A percentile compares a stretch with the other conserved stretches of the same genome.
Evolutionary conservation across 2,329 filamentous ascomycete genomes (phyloP).

Genomic region (Diaporthe caulivora): DNA sequence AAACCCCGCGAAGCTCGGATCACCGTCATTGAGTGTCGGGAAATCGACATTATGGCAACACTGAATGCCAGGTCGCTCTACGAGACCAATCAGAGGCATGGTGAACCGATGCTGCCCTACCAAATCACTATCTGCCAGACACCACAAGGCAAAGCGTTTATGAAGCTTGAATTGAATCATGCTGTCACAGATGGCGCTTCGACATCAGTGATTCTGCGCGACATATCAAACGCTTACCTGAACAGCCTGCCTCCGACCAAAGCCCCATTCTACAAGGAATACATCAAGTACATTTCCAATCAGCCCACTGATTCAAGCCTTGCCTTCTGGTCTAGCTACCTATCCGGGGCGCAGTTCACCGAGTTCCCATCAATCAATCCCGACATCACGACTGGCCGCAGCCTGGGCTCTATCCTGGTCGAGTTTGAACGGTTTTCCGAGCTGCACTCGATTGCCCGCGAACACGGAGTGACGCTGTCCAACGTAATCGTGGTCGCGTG

Average conservation of each 20-base stretch:
- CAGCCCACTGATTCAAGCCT: not conserved
- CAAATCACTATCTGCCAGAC: constrained; percentile 39
- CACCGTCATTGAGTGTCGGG: constrained; percentile 41
- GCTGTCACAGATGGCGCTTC: constrained; percentile 44
- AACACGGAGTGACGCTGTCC: constrained; percentile 42
- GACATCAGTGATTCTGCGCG: constrained; percentile 42
- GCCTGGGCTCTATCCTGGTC: constrained; percentile 2
- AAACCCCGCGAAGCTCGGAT: constrained; percentile 37
- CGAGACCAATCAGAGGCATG: not conserved
- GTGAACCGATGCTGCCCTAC: not conserved
- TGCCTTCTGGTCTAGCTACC: constrained; percentile 40
- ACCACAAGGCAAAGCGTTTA: constrained; percentile 35
- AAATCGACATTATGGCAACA: constrained; percentile 10
- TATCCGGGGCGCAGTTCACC: constrained; percentile 27
- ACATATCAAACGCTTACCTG: constrained; percentile 29
- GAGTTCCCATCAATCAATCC: not conserved
- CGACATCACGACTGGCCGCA: not conserved
- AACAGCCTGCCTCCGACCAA: not conserved
- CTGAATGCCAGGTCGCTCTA: not conserved
- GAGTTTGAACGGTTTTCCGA: not conserved
- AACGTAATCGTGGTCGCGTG: constrained; percentile 45
- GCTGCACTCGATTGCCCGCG: constrained; percentile 26
- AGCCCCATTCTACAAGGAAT: constrained; percentile 1
- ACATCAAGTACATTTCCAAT: constrained; percentile 7
- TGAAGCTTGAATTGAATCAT: constrained; percentile 44